phyloP scores from a whole-genome alignment of 2,329 filamentous ascomycete genomes.

The Whalleya microplaca region DNA sequence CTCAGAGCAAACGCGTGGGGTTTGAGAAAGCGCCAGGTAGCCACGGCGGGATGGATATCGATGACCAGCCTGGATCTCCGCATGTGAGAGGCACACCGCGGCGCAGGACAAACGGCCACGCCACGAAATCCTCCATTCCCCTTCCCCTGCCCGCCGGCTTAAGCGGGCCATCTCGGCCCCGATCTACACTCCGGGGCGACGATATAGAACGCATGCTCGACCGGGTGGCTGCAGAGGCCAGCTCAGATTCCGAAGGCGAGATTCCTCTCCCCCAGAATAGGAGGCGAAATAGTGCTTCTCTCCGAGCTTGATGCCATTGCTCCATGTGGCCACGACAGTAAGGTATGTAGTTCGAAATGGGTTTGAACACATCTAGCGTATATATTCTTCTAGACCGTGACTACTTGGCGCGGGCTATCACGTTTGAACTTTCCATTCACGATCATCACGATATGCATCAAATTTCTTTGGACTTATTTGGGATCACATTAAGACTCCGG shows the following conservation, averaged over 20 bases:
- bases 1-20: slow-evolving; percentile 47
- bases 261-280: slow-evolving; percentile 51
- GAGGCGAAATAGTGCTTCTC: slow-evolving; percentile 30
- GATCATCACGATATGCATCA: slow-evolving; percentile 30
- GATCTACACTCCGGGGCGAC: slow-evolving; percentile 53
- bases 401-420: slow-evolving; percentile 9
- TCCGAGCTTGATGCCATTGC: slow-evolving; percentile 18
- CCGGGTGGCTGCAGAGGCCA: slow-evolving; percentile 52
- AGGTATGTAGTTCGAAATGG: slow-evolving; percentile 8
- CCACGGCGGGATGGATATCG: slow-evolving; percentile 53
- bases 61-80: slow-evolving; percentile 43
- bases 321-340: background rate
- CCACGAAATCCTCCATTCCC: slow-evolving; percentile 43
- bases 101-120: slow-evolving; percentile 47
- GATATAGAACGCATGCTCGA: slow-evolving; percentile 65
- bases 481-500: slow-evolving; percentile 21
- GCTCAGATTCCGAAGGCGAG: slow-evolving; percentile 62
- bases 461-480: slow-evolving; percentile 19
- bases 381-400: slow-evolving; percentile 15
- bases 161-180: slow-evolving; percentile 43
- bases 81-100: slow-evolving; percentile 46
- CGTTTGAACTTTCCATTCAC: slow-evolving; percentile 24
- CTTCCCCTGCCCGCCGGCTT: slow-evolving; percentile 56
- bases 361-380: slow-evolving; percentile 20
- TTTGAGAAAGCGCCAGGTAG: slow-evolving; percentile 51